Conservation (phyloP, 2,329 filamentous ascomycete genomes). For the Botrytis sinoallii region DNA sequence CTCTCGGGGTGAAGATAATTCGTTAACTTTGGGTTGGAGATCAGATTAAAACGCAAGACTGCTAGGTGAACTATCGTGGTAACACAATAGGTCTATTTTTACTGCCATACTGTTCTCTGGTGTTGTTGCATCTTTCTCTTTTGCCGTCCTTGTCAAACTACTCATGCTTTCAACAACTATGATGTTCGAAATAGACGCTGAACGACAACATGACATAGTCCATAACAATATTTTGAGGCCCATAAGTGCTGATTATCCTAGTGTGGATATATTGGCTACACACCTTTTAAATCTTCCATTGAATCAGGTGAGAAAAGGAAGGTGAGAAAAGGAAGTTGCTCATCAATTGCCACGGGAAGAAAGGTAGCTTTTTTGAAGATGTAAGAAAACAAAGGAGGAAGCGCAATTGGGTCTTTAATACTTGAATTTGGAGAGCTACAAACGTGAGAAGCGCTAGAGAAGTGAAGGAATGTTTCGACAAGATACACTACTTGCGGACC, state of each 20-base stretch:
- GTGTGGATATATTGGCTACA: not conserved
- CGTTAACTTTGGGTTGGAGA: not conserved
- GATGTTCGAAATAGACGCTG: not conserved
- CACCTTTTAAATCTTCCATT: accelerated
- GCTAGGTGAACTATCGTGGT: not conserved
- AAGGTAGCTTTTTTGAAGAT: not conserved
- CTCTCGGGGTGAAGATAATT: not conserved
- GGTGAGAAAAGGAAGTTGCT: accelerated
- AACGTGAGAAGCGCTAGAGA: accelerated
- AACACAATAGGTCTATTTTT: not conserved
- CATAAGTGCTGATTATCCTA: accelerated
- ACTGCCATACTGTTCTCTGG: accelerated
- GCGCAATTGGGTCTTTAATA: accelerated
- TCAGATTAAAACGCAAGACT: not conserved
- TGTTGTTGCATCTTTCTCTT: accelerated
- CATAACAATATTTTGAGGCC: accelerated
- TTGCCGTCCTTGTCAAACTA: not conserved
- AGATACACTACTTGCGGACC: not conserved
- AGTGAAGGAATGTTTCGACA: not conserved
- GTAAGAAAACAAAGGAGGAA: accelerated
- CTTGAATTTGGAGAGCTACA: accelerated
- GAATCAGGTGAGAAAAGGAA: accelerated
- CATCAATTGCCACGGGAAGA: accelerated
- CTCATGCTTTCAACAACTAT: not conserved
- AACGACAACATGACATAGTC: accelerated